These are phyloP conservation scores for Rhizopogon vinicolor DNA, from an alignment of 768 basidiomycete genomes.

Conservation along the genomic window DNA sequence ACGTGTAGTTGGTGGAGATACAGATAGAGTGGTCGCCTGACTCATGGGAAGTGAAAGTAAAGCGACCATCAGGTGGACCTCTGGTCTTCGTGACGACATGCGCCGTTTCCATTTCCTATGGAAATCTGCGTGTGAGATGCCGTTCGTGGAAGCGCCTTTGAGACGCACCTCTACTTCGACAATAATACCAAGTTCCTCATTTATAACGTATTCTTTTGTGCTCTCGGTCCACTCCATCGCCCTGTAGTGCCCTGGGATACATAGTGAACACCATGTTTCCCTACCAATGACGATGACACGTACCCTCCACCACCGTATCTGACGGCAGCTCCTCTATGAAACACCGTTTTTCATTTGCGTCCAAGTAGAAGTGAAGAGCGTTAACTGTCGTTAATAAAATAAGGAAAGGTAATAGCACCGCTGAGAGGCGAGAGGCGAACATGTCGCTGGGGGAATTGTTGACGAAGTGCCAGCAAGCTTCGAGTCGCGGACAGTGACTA, in stretches of 20 bases:
- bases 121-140: neutral
- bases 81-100: conserved; percentile 83
- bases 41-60: conserved; percentile 97
- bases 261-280: neutral
- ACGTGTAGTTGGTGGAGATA: conserved; percentile 86
- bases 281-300: conserved; percentile 12
- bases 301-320: conserved; percentile 94
- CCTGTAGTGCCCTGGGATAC: conserved; percentile 70
- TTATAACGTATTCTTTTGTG: conserved; percentile 58
- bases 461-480: neutral
- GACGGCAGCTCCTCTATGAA: conserved; percentile 96
- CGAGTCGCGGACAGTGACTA: neutral
- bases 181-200: conserved; percentile 80
- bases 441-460: conserved; percentile 4
- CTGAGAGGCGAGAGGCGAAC: conserved; percentile 17
- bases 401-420: conserved; percentile 34
- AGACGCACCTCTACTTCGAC: conserved; percentile 83
- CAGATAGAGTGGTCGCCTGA: conserved; percentile 98
- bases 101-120: conserved; percentile 80
- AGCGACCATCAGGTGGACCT: conserved; percentile 87
- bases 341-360: conserved; percentile 89
- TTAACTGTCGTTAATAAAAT: conserved; percentile 43
- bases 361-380: conserved; percentile 95
- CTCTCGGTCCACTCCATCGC: conserved; percentile 89
- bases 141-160: neutral